phyloP scores from a whole-genome alignment of 2,329 filamentous ascomycete genomes.

The Fusarium graminum region DNA sequence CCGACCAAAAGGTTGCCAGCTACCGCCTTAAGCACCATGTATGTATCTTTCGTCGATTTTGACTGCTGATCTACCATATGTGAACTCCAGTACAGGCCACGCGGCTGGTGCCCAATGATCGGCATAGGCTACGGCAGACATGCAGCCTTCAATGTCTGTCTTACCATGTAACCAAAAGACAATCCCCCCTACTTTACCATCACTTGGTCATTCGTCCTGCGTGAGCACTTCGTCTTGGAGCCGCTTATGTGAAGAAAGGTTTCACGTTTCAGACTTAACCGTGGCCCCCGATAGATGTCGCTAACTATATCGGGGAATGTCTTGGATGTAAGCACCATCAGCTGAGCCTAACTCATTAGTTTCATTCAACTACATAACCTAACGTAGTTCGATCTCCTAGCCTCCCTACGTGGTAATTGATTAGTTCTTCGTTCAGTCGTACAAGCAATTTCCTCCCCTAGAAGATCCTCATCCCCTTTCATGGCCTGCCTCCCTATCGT shows the following conservation, averaged over 20 bases:
- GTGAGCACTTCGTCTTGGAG: constrained; percentile 3
- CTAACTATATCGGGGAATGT: constrained; percentile 37
- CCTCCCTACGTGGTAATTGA: constrained; percentile 3
- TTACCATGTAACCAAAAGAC: neutral
- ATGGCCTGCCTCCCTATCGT: constrained; percentile 3
- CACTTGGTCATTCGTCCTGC: neutral
- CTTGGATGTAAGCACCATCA: constrained; percentile 31
- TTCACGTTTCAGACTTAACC: constrained; percentile 22
- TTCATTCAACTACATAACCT: constrained; percentile 21
- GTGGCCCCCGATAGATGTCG: constrained; percentile 28
- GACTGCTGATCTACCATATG: neutral
- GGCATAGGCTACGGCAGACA: constrained; percentile 5
- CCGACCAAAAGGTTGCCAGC: constrained; percentile 11
- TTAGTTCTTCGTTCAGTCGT: constrained; percentile 20
- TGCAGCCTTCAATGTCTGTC: constrained; percentile 8
- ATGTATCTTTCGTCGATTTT: neutral
- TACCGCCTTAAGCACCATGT: constrained; percentile 4
- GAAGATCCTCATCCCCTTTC: neutral
- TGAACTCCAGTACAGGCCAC: constrained; percentile 7
- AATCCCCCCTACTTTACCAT: neutral
- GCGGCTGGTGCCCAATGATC: constrained; percentile 22
- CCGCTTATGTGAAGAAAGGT: constrained; percentile 10
- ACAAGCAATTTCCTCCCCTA: constrained; percentile 32
- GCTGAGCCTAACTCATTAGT: constrained; percentile 17
- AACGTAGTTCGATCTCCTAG: constrained; percentile 19